phyloP scores from a whole-genome alignment of 352 stramenopile species.

The Peronosclerospora sorghi region DNA sequence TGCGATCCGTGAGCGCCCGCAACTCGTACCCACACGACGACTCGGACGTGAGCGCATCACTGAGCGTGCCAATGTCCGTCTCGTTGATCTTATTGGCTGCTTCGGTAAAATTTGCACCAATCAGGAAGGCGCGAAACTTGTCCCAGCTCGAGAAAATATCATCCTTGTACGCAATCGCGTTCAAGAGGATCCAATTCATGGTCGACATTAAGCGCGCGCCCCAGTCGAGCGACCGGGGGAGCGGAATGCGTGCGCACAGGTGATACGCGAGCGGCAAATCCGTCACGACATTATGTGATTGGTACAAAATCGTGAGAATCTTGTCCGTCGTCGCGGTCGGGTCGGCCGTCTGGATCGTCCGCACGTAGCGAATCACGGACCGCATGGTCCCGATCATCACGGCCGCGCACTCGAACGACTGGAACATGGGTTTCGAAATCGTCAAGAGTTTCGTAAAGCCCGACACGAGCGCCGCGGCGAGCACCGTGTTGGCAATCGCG shows the following conservation, averaged over 20 bases:
- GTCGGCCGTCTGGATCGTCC: conserved; percentile 21
- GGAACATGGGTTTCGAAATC: conserved; percentile 21
- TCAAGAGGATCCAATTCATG: conserved; percentile 27
- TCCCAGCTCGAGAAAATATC: conserved; percentile 18
- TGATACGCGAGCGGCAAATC: conserved; percentile 45
- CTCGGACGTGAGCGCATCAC: conserved; percentile 21
- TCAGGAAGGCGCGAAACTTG: conserved; percentile 25
- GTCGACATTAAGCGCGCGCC: conserved; percentile 21
- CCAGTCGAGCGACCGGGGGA: conserved; percentile 14
- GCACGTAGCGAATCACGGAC: conserved; percentile 21
- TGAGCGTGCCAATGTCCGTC: conserved; percentile 23
- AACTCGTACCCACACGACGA: conserved; percentile 32
- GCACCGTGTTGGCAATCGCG: conserved; percentile 17
- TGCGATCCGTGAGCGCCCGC: conserved; percentile 31
- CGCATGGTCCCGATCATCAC: conserved; percentile 28
- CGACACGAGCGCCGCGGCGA: conserved; percentile 21
- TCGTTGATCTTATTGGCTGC: conserved; percentile 20
- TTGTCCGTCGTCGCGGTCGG: conserved; percentile 35
- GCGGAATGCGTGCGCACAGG: conserved; percentile 26
- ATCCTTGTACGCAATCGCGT: conserved; percentile 31
- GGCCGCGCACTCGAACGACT: conserved; percentile 31
- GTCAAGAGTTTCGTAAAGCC: conserved; percentile 18
- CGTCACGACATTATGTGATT: conserved; percentile 44
- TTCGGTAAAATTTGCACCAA: conserved; percentile 18
- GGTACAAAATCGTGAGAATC: conserved; percentile 37